Percentiles rank a stretch among this genome's conserved stretches.
Conservation (phyloP, 192 early-diverging fungal genomes). For the Backusella westeae region DNA sequence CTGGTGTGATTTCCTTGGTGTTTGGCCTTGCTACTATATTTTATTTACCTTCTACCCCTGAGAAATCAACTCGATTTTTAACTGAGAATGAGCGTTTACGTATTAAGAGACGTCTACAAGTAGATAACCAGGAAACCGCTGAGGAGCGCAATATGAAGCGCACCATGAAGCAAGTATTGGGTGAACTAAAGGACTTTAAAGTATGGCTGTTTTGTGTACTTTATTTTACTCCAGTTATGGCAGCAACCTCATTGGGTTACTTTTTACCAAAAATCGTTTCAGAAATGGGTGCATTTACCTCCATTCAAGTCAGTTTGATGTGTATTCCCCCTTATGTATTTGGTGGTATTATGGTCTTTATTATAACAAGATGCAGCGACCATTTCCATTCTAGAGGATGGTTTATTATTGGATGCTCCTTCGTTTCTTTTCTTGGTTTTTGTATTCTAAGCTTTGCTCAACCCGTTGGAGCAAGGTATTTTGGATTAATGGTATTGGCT, state of each 20-base stretch:
- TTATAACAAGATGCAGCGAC: conserved; percentile 27
- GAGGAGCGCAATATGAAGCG: background rate
- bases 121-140: background rate
- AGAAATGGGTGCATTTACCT: conserved; percentile 28
- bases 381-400: conserved; percentile 10
- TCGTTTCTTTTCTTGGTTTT: conserved; percentile 27
- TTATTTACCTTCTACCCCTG: conserved; percentile 30
- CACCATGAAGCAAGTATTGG: background rate
- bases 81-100: conserved; percentile 25
- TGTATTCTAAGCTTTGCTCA: conserved; percentile 29
- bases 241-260: conserved; percentile 36
- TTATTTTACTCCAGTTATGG: conserved; percentile 38
- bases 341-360: conserved; percentile 25
- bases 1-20: conserved; percentile 21
- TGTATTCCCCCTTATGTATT: conserved; percentile 37
- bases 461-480: conserved; percentile 26
- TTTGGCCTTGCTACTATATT: conserved; percentile 31
- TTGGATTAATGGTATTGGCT: conserved; percentile 35
- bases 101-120: conserved; percentile 4
- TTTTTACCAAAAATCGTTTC: conserved; percentile 36
- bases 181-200: conserved; percentile 27
- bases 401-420: conserved; percentile 31
- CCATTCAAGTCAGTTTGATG: conserved; percentile 37
- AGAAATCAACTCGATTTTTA: conserved; percentile 20
- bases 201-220: conserved; percentile 33